Percentiles rank a stretch among this genome's conserved stretches.
Evolutionary conservation across 495 filamentous ascomycete species (phyloP).

Genomic region (Trypethelium eluteriae): DNA sequence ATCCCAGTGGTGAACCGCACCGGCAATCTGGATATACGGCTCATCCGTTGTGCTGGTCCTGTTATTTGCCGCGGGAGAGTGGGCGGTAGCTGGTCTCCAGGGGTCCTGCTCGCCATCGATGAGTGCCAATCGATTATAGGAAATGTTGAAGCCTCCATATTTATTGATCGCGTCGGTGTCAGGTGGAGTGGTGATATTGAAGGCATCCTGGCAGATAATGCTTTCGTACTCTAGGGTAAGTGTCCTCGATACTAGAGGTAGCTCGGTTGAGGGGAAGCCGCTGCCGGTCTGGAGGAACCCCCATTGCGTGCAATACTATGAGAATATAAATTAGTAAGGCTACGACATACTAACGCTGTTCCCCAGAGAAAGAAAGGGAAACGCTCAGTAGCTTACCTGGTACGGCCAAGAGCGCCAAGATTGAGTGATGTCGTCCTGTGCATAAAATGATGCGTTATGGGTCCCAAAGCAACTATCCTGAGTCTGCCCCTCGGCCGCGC

Average conservation of each 20-base stretch:
- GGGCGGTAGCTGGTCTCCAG: slow-evolving; percentile 60
- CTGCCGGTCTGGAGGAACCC: slow-evolving; percentile 63
- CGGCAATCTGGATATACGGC: slow-evolving; percentile 57
- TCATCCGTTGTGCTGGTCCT: slow-evolving; percentile 48
- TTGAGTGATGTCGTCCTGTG: slow-evolving; percentile 42
- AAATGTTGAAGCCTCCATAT: slow-evolving; percentile 64
- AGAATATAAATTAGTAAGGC: not conserved
- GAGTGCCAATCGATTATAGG: slow-evolving; percentile 37
- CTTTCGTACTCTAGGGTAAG: slow-evolving; percentile 49
- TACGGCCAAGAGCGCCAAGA: slow-evolving; percentile 56
- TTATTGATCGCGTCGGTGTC: slow-evolving; percentile 55
- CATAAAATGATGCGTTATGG: slow-evolving; percentile 46
- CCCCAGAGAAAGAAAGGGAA: too few species aligned
- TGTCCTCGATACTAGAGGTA: slow-evolving; percentile 58
- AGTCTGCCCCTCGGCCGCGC: slow-evolving; percentile 29
- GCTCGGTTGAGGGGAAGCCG: slow-evolving; percentile 48
- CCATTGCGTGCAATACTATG: slow-evolving; percentile 46
- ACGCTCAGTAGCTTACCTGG: slow-evolving; percentile 30
- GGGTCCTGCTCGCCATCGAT: slow-evolving; percentile 64
- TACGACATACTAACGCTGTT: not conserved
- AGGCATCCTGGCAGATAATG: slow-evolving; percentile 49
- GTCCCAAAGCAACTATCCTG: slow-evolving; percentile 52
- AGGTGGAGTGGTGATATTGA: slow-evolving; percentile 53
- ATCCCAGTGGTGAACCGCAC: slow-evolving; percentile 63
- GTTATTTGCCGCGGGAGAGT: slow-evolving; percentile 40